Evolutionary conservation across 306 rosid genomes (phyloP).

Genomic region (Vicia sativa): DNA sequence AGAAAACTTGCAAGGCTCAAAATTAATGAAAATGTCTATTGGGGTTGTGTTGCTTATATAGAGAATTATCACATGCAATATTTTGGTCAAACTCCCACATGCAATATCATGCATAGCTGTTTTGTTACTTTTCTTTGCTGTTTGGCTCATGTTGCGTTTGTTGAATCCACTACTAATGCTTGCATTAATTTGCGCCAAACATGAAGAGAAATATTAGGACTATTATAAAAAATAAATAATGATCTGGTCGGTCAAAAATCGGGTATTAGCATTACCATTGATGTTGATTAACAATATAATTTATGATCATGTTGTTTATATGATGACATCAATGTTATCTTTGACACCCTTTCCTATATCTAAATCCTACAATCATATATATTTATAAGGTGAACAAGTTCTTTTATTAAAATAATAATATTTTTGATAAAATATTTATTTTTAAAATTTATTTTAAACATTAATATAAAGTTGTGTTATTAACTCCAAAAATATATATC

Average conservation of each 20-base stretch:
- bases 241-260: constrained; percentile 31
- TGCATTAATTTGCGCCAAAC: constrained; percentile 31
- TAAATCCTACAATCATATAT: too few relatives aligned
- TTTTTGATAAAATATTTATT: too few relatives aligned
- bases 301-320: neutral
- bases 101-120: neutral
- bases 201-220: neutral
- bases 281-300: neutral
- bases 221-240: neutral
- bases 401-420: too few relatives aligned
- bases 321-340: too few relatives aligned
- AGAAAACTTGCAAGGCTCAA: neutral
- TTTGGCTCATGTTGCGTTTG: neutral
- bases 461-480: too few relatives aligned
- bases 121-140: neutral
- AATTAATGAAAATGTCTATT: constrained; percentile 20
- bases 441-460: too few relatives aligned
- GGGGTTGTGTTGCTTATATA: constrained; percentile 34
- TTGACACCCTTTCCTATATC: too few relatives aligned
- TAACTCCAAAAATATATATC: too few relatives aligned
- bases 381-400: too few relatives aligned
- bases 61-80: too few relatives aligned
- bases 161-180: constrained; percentile 9
- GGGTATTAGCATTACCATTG: constrained; percentile 1
- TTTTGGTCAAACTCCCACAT: too few relatives aligned